Evolutionary conservation across 2,329 filamentous ascomycete genomes (phyloP).

Genomic region (Claviceps sorghi): DNA sequence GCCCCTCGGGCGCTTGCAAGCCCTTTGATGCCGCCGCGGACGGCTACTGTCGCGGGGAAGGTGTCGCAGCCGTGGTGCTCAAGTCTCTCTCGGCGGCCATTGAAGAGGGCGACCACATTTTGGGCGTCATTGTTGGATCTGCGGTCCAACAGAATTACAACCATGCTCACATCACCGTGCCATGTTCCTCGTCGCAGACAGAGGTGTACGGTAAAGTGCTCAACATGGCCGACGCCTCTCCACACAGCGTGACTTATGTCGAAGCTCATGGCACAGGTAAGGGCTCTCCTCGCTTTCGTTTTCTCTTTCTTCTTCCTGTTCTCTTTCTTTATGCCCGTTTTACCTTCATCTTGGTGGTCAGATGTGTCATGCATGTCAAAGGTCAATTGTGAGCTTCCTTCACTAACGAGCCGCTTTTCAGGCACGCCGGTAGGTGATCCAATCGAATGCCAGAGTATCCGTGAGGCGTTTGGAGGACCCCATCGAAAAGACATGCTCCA

Average conservation of each 20-base stretch:
- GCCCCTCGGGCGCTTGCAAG: constrained; percentile 5
- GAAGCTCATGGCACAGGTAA: constrained; percentile 75
- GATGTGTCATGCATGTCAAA: background rate
- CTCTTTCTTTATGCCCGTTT: background rate
- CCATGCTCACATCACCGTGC: constrained; percentile 71
- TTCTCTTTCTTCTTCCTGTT: background rate
- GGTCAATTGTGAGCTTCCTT: background rate
- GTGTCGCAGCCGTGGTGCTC: constrained; percentile 57
- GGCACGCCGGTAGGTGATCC: constrained; percentile 66
- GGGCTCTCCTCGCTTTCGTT: background rate
- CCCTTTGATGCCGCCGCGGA: constrained; percentile 36
- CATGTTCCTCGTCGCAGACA: constrained; percentile 63
- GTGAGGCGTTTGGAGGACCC: constrained; percentile 20
- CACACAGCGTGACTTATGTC: background rate
- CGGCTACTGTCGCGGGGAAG: constrained; percentile 71
- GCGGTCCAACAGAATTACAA: constrained; percentile 72
- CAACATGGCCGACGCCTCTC: background rate
- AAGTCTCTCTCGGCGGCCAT: constrained; percentile 66
- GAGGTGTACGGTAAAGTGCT: constrained; percentile 31
- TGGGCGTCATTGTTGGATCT: constrained; percentile 59
- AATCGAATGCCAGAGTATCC: constrained; percentile 62
- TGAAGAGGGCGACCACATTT: constrained; percentile 58
- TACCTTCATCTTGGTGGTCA: background rate
- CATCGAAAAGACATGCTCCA: background rate
- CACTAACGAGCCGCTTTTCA: background rate